phyloP scores from a whole-genome alignment of 495 filamentous ascomycete genomes.

The Aspergillus olivimuriae region DNA sequence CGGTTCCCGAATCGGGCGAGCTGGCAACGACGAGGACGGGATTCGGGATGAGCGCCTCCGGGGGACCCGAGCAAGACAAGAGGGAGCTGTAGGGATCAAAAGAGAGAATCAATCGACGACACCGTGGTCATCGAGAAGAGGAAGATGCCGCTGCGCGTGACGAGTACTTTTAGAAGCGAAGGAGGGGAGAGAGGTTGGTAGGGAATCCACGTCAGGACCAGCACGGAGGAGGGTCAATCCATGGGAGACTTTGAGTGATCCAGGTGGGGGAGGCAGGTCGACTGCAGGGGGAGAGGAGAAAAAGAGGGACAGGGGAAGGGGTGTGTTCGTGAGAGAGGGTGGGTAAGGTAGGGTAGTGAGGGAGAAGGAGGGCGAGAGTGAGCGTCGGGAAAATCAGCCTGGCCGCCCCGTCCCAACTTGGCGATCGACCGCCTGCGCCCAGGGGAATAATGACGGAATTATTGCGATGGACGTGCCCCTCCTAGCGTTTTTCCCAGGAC shows the following conservation, averaged over 20 bases:
- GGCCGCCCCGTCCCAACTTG: slow-evolving; percentile 11
- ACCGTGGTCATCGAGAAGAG: background rate
- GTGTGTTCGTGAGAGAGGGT: slow-evolving; percentile 2
- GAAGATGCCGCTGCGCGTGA: background rate
- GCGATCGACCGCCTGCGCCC: slow-evolving; percentile 8
- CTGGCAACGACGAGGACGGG: background rate
- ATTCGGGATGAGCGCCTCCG: background rate
- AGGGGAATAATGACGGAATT: background rate
- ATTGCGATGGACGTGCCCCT: background rate
- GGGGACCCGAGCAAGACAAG: no score
- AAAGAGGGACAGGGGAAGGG: background rate
- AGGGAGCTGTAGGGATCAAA: no score
- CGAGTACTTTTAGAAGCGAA: background rate
- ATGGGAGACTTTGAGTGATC: background rate
- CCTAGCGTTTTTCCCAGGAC: background rate
- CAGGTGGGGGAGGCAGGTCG: background rate
- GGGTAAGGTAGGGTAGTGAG: background rate
- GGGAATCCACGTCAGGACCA: background rate
- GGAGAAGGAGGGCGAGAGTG: slow-evolving; percentile 4
- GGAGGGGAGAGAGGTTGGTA: slow-evolving; percentile 1
- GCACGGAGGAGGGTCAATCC: background rate
- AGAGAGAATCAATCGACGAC: background rate
- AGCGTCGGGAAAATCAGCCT: slow-evolving; percentile 15
- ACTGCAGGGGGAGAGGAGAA: background rate
- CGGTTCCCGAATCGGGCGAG: background rate